Conservation (phyloP, 2,329 filamentous ascomycete species). For the Nothophaeocryptopus gaeumannii region DNA sequence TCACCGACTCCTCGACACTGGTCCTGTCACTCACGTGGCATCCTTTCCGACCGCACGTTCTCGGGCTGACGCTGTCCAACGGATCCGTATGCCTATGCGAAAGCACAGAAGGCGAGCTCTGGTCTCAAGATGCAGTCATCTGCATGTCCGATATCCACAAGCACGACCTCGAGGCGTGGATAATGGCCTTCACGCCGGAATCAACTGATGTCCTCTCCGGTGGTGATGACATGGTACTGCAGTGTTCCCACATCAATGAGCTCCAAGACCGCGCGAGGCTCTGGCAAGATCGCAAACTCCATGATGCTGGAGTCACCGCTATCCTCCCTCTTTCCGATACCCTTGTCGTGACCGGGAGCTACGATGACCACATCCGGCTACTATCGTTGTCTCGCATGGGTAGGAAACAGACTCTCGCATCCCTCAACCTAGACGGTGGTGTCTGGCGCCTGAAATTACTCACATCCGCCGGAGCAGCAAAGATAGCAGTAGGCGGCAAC, state of each 20-base stretch:
- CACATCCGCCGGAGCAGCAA: slow-evolving; percentile 17
- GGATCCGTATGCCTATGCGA: slow-evolving; percentile 53
- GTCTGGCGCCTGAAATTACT: slow-evolving; percentile 82
- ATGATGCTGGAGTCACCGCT: slow-evolving; percentile 81
- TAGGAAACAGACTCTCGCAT: slow-evolving; percentile 56
- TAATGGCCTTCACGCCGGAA: slow-evolving; percentile 55
- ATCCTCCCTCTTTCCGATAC: slow-evolving; percentile 68
- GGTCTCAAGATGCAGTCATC: slow-evolving; percentile 40
- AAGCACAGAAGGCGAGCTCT: slow-evolving; percentile 10
- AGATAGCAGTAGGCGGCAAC: not conserved
- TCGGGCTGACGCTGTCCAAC: slow-evolving; percentile 70
- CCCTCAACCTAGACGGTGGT: slow-evolving; percentile 68
- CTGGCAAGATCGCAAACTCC: slow-evolving; percentile 57
- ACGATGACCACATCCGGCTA: slow-evolving; percentile 79
- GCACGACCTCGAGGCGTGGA: slow-evolving; percentile 70
- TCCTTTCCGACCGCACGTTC: slow-evolving; percentile 51
- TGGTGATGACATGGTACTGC: slow-evolving; percentile 70
- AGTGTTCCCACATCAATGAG: slow-evolving; percentile 30
- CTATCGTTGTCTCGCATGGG: slow-evolving; percentile 45
- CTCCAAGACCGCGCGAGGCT: slow-evolving; percentile 3
- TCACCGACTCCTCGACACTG: slow-evolving; percentile 58
- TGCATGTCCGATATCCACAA: slow-evolving; percentile 27
- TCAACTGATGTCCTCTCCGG: slow-evolving; percentile 57
- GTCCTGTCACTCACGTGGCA: slow-evolving; percentile 75
- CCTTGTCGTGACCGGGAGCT: slow-evolving; percentile 80